Evolutionary conservation across 2,329 filamentous ascomycete genomes (phyloP), one percentile per base, ranked within the genome.

Genomic region (Alternaria tenuissima): DNA sequence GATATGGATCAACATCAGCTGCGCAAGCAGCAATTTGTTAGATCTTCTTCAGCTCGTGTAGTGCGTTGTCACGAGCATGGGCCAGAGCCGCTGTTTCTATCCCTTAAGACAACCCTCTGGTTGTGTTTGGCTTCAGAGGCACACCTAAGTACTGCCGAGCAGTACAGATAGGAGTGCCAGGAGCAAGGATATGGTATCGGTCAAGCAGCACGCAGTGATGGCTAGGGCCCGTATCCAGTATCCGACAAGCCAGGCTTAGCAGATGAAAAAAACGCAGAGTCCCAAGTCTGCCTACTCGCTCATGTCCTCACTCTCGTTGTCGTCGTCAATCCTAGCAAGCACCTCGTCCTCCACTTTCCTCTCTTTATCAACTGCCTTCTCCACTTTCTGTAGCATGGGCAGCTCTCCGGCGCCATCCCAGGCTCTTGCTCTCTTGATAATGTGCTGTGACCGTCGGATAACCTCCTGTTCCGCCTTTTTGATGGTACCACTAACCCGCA

Each of bases 401-500:
- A 64, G 43, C 4, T 60, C 59, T 7, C 34, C 62, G 1, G 24
- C 26, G 24, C 53, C 61, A 9, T 75, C 68, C 39, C 59, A 82
- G 28, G 85, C 85, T 73, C 86, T 86, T 53, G 90, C 88, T 30
- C 88, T 86, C 43, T 91, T 81, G 61, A 96, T 89, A 57, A 93
- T 86, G 57, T 85, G 83, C 68, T 91, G 89, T 42, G 93, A 92
- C 61, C 92, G 85, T 4, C 89, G 86, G 70, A 98, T 91, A 36
- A 93, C 93, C 78, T 97, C 94, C 75, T 96, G 89, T 79, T 98
- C 94, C 3, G 89, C 90, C 79, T 96, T 97, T 69, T 89, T 90
- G 72, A 99, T 97, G 3, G 95, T 99, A 16, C 94, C 95, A 66
- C 92, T 95, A 14, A 97, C 92, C 62, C 92, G 86, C 7, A 96